phyloP scores from a whole-genome alignment of 768 basidiomycete species.

The Galerina sulciceps region DNA sequence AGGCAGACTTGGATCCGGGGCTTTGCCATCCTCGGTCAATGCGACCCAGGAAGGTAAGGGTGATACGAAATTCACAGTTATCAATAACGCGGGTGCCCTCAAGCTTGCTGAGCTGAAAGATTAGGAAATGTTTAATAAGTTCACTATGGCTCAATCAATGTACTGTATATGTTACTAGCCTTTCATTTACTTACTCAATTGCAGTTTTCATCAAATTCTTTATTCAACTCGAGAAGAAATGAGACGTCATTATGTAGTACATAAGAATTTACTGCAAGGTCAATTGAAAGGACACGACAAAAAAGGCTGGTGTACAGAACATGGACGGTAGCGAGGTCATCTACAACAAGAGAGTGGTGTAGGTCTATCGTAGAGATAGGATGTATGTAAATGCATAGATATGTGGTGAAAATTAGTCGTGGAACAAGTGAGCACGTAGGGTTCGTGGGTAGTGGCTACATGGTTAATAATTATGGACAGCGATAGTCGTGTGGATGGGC shows the following conservation, averaged over 20 bases:
- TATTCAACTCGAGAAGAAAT: too few relatives aligned
- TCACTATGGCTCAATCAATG: not conserved
- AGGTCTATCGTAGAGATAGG: not conserved
- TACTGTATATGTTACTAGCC: not conserved
- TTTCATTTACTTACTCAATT: too few relatives aligned
- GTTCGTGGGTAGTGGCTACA: not conserved
- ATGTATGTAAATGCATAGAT: not conserved
- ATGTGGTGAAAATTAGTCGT: not conserved
- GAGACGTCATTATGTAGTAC: too few relatives aligned
- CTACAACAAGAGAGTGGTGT: not conserved
- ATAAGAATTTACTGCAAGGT: too few relatives aligned
- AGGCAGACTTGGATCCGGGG: slow-evolving; percentile 56
- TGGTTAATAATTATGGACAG: not conserved
- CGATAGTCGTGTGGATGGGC: not conserved
- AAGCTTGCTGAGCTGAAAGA: slow-evolving; percentile 38
- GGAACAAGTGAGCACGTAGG: not conserved
- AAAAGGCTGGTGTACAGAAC: too few relatives aligned
- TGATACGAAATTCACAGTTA: slow-evolving; percentile 51
- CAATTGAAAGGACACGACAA: too few relatives aligned
- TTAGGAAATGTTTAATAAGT: slow-evolving; percentile 1
- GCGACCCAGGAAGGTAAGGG: slow-evolving; percentile 45
- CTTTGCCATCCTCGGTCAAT: slow-evolving; percentile 39
- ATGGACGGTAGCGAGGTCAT: too few relatives aligned
- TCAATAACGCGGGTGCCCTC: slow-evolving; percentile 56
- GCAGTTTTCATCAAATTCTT: too few relatives aligned